Base-by-base conservation (phyloP, 768 basidiomycete species). In the Dentipellis sp. region DNA sequence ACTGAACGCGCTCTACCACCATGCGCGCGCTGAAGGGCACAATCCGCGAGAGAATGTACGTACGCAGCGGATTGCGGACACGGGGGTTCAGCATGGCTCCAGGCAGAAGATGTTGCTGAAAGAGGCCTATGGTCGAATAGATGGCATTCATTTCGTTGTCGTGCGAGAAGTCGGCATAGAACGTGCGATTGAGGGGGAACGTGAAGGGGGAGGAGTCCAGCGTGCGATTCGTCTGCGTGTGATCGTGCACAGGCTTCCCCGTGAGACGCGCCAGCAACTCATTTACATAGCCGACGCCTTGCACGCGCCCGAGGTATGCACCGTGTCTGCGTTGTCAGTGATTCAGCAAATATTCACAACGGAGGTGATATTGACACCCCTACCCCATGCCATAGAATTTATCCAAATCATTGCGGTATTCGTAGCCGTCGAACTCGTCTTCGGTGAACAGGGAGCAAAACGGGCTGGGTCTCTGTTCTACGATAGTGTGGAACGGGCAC, bases 281-380 rank as follows among this genome's bases (percentile, higher is more conserved):
- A 66, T 92, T 93, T 64, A 89, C 75, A 66, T 88, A 95, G 6
- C 92, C 93, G 3, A 93, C 84, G 35, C 91, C 90, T 65, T 90
- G 88, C 7, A 91, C 81, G 4, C 74, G 83, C 1, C 91, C 90
- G 1, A 92, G 72, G 2, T 67, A 61, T 58, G 82, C 80, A 3
- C 90, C 89, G 57, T 88, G 79, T 17, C 86, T 88, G 57, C 29
- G 45, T 10, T 4, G 22, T 9, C 50, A 6, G 39, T 12, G 45
- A 58, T 50, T 52, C 16, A 17, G 17, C 37, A 2, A 34, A 21
- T 2, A 22, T n/a, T 34, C 17, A 16, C 2, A 23, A 36, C 52
- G 4, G 60, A 16, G 55, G 21, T 5, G 49, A 23, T 14, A 50
- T 14, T 14, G 29, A 29, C 3, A 29, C 19, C 64, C 80, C 19